Percentiles rank a stretch among this genome's conserved stretches.
Conservation (phyloP, 139 green algal genomes). For the Zygnema circumcarinatum region DNA sequence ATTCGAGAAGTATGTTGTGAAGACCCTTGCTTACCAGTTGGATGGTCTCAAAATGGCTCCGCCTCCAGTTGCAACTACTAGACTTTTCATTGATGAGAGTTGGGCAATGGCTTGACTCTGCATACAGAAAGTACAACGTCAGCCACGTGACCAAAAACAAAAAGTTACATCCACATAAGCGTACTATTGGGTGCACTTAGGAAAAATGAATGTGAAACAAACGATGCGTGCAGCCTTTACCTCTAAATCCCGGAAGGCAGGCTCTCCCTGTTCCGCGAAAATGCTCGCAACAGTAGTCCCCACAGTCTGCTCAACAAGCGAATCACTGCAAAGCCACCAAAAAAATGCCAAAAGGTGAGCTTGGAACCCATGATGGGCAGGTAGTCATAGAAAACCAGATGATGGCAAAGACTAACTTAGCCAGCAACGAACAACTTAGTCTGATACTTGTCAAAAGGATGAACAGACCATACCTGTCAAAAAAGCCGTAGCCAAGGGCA, state of each 20-base stretch:
- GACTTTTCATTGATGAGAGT: conserved; percentile 24
- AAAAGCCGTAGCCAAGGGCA: conserved; percentile 65
- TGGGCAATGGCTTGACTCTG: conserved; percentile 33
- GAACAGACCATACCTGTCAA: conserved; percentile 57
- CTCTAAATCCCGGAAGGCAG: conserved; percentile 67
- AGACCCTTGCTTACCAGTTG: conserved; percentile 48
- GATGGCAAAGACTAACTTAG: too few species aligned
- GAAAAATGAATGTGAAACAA: conserved; percentile 13
- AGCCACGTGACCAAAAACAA: too few species aligned
- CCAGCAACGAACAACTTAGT: too few species aligned
- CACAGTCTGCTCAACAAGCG: conserved; percentile 61
- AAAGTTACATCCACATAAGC: too few species aligned
- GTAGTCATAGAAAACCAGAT: too few species aligned
- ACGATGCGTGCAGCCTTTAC: not conserved
- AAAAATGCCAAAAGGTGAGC: too few species aligned
- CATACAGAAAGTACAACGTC: not conserved
- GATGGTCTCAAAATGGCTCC: conserved; percentile 9
- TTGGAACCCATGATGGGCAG: too few species aligned
- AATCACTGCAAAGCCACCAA: conserved; percentile 47
- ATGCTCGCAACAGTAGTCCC: conserved; percentile 63
- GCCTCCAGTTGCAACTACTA: conserved; percentile 46
- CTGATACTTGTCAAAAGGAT: not conserved
- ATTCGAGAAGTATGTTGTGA: too few species aligned
- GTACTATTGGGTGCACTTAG: too few species aligned
- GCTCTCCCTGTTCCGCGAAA: conserved; percentile 66